Evolutionary conservation across 179 eudicot genomes (phyloP).

Genomic region (Gypsophila paniculata): DNA sequence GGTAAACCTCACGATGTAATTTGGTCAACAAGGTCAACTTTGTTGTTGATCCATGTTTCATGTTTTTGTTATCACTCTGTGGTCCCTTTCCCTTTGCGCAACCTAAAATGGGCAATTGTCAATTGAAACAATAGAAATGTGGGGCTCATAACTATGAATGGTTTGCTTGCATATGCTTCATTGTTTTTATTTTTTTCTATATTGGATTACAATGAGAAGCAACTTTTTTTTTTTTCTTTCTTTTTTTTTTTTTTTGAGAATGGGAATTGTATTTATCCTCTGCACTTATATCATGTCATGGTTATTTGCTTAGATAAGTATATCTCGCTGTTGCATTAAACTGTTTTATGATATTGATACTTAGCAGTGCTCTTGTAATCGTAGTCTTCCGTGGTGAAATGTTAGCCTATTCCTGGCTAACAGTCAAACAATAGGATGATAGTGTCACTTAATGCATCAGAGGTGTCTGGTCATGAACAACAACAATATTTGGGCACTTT

Average conservation of each 20-base stretch:
- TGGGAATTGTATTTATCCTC: background rate
- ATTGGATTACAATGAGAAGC: too few species aligned
- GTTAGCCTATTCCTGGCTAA: background rate
- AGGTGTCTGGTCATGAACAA: background rate
- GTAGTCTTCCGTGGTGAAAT: background rate
- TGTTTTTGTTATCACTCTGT: background rate
- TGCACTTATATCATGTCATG: background rate
- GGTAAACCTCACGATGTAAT: slow-evolving; percentile 34
- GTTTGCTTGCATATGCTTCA: slow-evolving; percentile 6
- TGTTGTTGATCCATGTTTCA: background rate
- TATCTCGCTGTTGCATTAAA: background rate
- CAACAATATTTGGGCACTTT: background rate
- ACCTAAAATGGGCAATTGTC: too few species aligned
- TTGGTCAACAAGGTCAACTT: background rate
- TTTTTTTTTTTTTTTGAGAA: background rate
- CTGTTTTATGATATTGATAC: background rate
- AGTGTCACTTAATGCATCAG: background rate
- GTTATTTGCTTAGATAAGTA: slow-evolving; percentile 1
- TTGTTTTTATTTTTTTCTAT: too few species aligned
- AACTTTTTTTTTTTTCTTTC: too few species aligned
- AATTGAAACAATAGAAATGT: background rate
- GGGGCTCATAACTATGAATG: background rate
- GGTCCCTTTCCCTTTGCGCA: background rate
- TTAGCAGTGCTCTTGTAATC: background rate
- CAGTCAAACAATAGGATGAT: background rate